These are phyloP conservation scores for Umbelopsis ramanniana DNA, from an alignment of 192 early-diverging fungal species.

Conservation along the genomic window DNA sequence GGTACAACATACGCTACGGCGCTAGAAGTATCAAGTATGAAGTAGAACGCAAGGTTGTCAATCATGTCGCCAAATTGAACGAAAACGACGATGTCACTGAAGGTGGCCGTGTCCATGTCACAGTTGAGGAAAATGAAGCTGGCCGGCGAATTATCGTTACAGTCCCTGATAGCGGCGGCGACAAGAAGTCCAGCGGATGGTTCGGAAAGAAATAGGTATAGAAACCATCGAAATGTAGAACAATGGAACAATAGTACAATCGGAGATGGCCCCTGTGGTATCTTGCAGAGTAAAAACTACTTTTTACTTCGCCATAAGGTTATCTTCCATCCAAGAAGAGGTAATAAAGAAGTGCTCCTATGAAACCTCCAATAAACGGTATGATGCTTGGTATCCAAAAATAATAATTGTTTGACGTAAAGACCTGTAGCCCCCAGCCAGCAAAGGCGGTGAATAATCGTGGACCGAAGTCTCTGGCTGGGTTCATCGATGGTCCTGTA, in stretches of 20 bases:
- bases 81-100: slow-evolving; percentile 49
- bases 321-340: slow-evolving; percentile 51
- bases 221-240: background rate
- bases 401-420: slow-evolving; percentile 69
- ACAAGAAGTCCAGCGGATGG: slow-evolving; percentile 3
- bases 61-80: slow-evolving; percentile 48
- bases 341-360: slow-evolving; percentile 66
- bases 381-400: slow-evolving; percentile 73
- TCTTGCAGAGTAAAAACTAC: too few species aligned
- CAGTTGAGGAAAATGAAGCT: slow-evolving; percentile 26
- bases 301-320: background rate
- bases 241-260: background rate
- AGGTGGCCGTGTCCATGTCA: slow-evolving; percentile 40
- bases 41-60: slow-evolving; percentile 48
- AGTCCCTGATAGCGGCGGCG: slow-evolving; percentile 1
- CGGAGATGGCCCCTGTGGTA: too few species aligned
- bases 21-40: slow-evolving; percentile 54
- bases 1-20: slow-evolving; percentile 51
- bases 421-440: slow-evolving; percentile 69
- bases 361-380: slow-evolving; percentile 65
- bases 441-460: slow-evolving; percentile 65
- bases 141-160: background rate
- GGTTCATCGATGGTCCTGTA: slow-evolving; percentile 59
- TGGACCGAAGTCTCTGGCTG: slow-evolving; percentile 81
- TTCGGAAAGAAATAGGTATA: slow-evolving; percentile 16